Evolutionary conservation across 2,329 filamentous ascomycete genomes (phyloP).

Genomic region (Cephalotrichum gorgonifer): DNA sequence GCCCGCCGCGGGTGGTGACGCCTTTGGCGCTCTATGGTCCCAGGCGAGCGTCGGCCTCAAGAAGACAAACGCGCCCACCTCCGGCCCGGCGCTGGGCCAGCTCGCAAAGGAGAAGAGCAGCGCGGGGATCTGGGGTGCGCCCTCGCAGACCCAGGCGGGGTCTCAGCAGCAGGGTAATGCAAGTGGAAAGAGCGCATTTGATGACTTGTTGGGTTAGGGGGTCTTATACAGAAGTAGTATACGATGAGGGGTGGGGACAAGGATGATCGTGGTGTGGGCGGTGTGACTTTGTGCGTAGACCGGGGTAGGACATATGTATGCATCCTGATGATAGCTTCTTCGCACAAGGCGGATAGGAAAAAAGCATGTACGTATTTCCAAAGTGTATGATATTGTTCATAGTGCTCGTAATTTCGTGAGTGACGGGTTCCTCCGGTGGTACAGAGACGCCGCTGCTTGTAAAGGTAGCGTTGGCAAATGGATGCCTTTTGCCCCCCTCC

Average conservation of each 20-base stretch:
- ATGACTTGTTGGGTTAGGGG: slow-evolving; percentile 36
- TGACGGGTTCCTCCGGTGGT: no score
- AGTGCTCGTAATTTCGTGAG: no score
- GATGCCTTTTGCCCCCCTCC: no score
- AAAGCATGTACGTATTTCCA: background rate
- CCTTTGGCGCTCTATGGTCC: slow-evolving; percentile 81
- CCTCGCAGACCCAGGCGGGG: slow-evolving; percentile 28
- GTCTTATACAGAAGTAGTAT: background rate
- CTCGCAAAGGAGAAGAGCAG: slow-evolving; percentile 97
- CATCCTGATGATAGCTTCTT: background rate
- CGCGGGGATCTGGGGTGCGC: slow-evolving; percentile 84
- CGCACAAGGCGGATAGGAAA: background rate
- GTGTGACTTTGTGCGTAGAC: background rate
- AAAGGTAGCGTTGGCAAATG: no score
- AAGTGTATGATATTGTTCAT: background rate
- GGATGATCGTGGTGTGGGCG: background rate
- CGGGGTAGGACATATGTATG: background rate
- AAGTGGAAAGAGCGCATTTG: slow-evolving; percentile 24
- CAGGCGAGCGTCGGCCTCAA: slow-evolving; percentile 64
- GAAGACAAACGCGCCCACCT: slow-evolving; percentile 52
- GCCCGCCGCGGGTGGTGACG: slow-evolving; percentile 58
- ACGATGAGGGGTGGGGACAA: background rate
- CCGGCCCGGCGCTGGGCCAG: slow-evolving; percentile 75
- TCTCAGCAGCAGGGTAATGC: slow-evolving; percentile 14
- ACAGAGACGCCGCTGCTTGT: no score